Evolutionary conservation across 305 asterid species (phyloP), one percentile per base, ranked within the genome.

Genomic region (Fraxinus latifolia): DNA sequence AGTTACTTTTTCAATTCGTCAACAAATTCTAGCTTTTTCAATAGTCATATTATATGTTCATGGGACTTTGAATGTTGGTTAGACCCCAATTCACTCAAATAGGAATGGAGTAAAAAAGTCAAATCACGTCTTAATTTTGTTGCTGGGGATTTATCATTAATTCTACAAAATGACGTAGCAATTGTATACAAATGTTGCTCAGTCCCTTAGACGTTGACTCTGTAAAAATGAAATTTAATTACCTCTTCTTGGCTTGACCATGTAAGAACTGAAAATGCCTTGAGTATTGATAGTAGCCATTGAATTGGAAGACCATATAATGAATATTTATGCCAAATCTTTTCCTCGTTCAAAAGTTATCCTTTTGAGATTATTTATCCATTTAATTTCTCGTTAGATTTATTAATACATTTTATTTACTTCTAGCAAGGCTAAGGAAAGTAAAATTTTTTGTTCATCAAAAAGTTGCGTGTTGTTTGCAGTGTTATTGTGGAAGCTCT

Each of bases 401-500:
- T 53, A 53, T n/a, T 53, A 23, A 6, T n/a, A n/a, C 23, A 53
- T n/a, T 53, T 53, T 53, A 53, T 53, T n/a, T 53, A n/a, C 23
- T 53, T 50, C 19, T 47, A 47, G 58, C 15, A 50, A 4, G 62
- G 62, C 8, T 4, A 50, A 50, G 8, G 62, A 4, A n/a, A n/a
- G 62, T 53, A 53, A n/a, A 53, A n/a, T n/a, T 5, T 4, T n/a
- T 7, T n/a, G 62, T 53, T n/a, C 62, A 53, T 19, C 72, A 47
- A 71, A 65, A 39, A 21, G 47, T 9, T 58, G 34, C 78, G 75
- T 76, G 75, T 76, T 86, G 50, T 62, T 55, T 90, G 91, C 95
- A 94, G 99, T 77, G 99, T 95, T 74, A 94, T 95, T 88, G 97
- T 95, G 84, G 99, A 95, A 90, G 99, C 99, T 75, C 87, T 94